A percentile compares a stretch with the other conserved stretches of the same genome.
These are phyloP conservation scores for Fusarium subtropicale DNA, from an alignment of 2,329 filamentous ascomycete genomes.

Conservation along the genomic window DNA sequence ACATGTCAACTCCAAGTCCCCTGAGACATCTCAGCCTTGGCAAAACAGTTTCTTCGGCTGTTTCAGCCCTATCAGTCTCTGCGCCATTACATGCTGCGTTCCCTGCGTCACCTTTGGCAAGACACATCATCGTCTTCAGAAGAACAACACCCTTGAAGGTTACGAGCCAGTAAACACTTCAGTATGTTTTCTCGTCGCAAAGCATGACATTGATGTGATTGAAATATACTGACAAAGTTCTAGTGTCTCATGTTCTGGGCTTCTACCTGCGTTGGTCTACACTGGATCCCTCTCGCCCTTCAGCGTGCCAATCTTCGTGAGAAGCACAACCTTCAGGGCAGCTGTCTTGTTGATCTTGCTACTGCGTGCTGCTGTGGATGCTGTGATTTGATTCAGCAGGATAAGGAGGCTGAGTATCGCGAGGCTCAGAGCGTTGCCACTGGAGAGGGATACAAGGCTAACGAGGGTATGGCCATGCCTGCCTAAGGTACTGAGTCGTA, in stretches of 20 bases:
- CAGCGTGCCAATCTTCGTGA: conserved; percentile 59
- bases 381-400: conserved; percentile 60
- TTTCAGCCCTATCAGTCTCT: conserved; percentile 58
- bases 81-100: conserved; percentile 59
- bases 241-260: conserved; percentile 60
- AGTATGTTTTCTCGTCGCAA: conserved; percentile 50
- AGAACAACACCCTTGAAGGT: conserved; percentile 55
- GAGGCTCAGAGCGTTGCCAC: conserved; percentile 42
- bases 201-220: fast-evolving
- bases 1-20: conserved; percentile 57
- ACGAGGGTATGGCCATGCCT: conserved; percentile 40
- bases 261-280: conserved; percentile 54
- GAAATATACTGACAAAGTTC: neutral
- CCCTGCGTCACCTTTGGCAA: conserved; percentile 63
- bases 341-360: conserved; percentile 57
- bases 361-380: conserved; percentile 59
- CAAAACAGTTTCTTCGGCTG: conserved; percentile 57
- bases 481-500: neutral
- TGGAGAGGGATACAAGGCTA: conserved; percentile 40
- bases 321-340: conserved; percentile 60
- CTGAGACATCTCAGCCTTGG: conserved; percentile 55
- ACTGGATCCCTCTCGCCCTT: conserved; percentile 58
- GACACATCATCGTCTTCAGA: conserved; percentile 59
- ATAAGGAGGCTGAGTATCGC: conserved; percentile 59
- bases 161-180: conserved; percentile 61